These are phyloP conservation scores for Cyclotella sp. DNA, from an alignment of 108 stramenopile genomes.

Conservation along the genomic window DNA sequence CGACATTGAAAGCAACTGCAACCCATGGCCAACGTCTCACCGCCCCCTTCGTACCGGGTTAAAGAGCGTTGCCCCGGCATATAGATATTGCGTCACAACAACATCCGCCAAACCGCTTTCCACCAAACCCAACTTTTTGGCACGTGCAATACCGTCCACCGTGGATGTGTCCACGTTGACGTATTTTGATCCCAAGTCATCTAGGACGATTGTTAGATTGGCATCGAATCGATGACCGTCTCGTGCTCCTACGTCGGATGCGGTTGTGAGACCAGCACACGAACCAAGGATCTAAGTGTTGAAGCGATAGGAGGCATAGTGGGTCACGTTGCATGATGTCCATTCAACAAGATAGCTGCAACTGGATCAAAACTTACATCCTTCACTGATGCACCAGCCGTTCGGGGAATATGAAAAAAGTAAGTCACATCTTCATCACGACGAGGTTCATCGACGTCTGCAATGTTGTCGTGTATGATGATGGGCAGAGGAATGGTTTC, in stretches of 20 bases:
- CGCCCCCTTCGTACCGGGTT: constrained; percentile 7
- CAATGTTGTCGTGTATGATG: constrained; percentile 16
- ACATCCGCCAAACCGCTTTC: constrained; percentile 34
- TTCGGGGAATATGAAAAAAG: constrained; percentile 32
- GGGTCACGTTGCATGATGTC: neutral
- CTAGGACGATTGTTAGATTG: constrained; percentile 10
- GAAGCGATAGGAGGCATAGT: neutral
- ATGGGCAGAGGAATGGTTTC: constrained; percentile 3
- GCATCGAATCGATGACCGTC: constrained; percentile 23
- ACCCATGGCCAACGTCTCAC: constrained; percentile 5
- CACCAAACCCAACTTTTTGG: constrained; percentile 32
- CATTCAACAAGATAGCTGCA: neutral
- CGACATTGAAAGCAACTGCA: neutral
- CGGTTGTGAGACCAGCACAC: constrained; percentile 14
- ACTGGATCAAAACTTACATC: neutral
- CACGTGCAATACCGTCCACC: constrained; percentile 24
- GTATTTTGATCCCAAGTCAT: constrained; percentile 4
- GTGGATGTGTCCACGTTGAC: constrained; percentile 53
- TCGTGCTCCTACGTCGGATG: constrained; percentile 29
- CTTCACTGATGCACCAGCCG: constrained; percentile 19
- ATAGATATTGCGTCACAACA: constrained; percentile 35
- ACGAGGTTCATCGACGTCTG: constrained; percentile 23
- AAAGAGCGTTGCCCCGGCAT: constrained; percentile 34
- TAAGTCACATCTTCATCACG: constrained; percentile 9
- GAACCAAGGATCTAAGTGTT: constrained; percentile 15